Evolutionary conservation across 1,284 basidiomycete genomes (phyloP).

Genomic region (Peniophora sp.): DNA sequence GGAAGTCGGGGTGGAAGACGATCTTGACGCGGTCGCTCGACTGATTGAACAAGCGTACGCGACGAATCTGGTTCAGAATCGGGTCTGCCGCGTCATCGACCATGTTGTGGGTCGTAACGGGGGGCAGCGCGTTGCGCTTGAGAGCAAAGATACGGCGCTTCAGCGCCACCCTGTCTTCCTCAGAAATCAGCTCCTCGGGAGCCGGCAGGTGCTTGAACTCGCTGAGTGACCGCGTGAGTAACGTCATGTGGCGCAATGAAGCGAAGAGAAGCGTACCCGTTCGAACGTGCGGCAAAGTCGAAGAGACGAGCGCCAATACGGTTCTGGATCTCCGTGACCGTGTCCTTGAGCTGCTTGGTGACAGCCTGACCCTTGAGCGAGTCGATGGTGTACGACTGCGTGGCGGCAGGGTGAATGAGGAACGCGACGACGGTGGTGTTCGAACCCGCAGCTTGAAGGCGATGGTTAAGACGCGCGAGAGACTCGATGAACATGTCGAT

Average conservation of each 20-base stretch:
- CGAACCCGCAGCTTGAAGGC: constrained; percentile 74
- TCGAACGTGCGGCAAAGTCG: constrained; percentile 89
- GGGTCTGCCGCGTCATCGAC: constrained; percentile 88
- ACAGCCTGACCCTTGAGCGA: constrained; percentile 98
- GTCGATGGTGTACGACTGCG: constrained; percentile 95
- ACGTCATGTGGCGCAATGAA: constrained; percentile 6
- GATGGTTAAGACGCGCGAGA: constrained; percentile 87
- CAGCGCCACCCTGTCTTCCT: constrained; percentile 91
- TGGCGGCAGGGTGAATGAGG: constrained; percentile 97
- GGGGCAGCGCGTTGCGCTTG: constrained; percentile 88
- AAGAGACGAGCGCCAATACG: constrained; percentile 88
- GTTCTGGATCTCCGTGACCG: constrained; percentile 91
- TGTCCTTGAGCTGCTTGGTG: constrained; percentile 92
- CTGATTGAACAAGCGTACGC: constrained; percentile 88
- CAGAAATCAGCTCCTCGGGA: constrained; percentile 74
- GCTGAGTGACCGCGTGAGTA: constrained; percentile 26
- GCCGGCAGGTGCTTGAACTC: constrained; percentile 72
- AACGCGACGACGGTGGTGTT: constrained; percentile 91
- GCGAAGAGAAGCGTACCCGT: constrained; percentile 49
- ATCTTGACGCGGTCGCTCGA: constrained; percentile 86
- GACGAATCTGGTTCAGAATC: constrained; percentile 90
- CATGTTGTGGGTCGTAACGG: constrained; percentile 98
- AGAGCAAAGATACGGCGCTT: constrained; percentile 96
- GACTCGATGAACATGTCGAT: constrained; percentile 99
- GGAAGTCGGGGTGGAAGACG: constrained; percentile 97